Conservation (phyloP, 2,329 filamentous ascomycete genomes). For the Ophiocordyceps camponoti-saundersi region DNA sequence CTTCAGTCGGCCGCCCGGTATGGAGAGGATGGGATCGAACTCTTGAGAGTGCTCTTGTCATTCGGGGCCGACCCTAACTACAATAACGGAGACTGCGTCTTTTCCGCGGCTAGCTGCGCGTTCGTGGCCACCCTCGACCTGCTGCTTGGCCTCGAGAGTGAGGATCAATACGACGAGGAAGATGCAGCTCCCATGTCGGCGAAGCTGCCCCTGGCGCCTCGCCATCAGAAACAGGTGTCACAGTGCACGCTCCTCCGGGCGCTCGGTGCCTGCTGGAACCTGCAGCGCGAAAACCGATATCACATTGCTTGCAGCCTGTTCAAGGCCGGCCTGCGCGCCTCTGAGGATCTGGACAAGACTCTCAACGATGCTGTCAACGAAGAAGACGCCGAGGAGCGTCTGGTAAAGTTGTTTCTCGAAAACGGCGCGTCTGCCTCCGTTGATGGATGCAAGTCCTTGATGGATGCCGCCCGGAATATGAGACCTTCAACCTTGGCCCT, state of each 20-base stretch:
- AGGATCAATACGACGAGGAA: constrained; percentile 23
- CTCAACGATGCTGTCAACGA: constrained; percentile 36
- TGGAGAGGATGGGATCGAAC: constrained; percentile 27
- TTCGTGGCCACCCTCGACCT: constrained; percentile 31
- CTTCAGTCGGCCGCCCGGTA: constrained; percentile 34
- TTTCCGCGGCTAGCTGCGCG: constrained; percentile 33
- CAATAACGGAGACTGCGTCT: constrained; percentile 35
- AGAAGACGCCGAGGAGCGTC: constrained; percentile 28
- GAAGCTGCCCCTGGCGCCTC: background rate
- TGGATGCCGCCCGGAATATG: constrained; percentile 27
- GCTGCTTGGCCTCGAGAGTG: constrained; percentile 28
- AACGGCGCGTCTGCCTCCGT: constrained; percentile 34
- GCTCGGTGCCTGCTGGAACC: constrained; percentile 35
- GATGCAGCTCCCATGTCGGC: background rate
- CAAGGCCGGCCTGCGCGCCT: constrained; percentile 28
- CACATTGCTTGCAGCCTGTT: constrained; percentile 32
- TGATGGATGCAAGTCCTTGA: constrained; percentile 33
- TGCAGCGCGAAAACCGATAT: constrained; percentile 29
- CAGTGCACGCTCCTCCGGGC: constrained; percentile 29
- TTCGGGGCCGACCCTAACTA: constrained; percentile 38
- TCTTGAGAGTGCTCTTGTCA: constrained; percentile 31
- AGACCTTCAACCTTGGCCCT: constrained; percentile 21
- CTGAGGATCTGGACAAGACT: constrained; percentile 31
- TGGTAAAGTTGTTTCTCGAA: constrained; percentile 28
- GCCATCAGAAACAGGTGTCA: constrained; percentile 24